Percentiles rank a stretch among this genome's conserved stretches.
Evolutionary conservation across 2,329 filamentous ascomycete species (phyloP).

Genomic region (Cercospora sesami): DNA sequence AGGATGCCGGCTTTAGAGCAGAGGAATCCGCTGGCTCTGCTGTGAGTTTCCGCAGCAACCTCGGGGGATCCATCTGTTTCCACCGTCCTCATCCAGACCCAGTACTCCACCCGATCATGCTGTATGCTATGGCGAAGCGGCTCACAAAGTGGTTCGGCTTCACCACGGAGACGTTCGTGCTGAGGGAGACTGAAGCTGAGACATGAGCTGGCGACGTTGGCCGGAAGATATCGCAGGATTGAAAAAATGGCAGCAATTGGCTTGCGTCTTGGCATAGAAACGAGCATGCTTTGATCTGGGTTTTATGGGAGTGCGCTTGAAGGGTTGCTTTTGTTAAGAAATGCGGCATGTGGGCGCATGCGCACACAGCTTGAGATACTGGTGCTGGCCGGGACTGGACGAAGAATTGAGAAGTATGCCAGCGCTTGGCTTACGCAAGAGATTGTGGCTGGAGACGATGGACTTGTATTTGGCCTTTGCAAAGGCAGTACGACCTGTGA

Average conservation of each 20-base stretch:
- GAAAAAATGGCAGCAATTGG: background rate
- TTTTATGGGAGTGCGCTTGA: background rate
- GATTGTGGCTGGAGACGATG: no score
- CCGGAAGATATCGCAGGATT: background rate
- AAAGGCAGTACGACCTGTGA: no score
- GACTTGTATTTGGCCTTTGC: no score
- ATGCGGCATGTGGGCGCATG: background rate
- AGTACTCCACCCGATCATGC: slow-evolving; percentile 17
- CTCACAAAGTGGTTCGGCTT: slow-evolving; percentile 22
- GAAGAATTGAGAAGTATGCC: no score
- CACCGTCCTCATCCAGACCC: slow-evolving; percentile 21
- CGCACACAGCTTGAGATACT: no score
- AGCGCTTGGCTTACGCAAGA: no score
- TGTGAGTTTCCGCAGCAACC: slow-evolving; percentile 10
- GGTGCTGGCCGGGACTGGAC: no score
- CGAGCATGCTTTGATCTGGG: background rate
- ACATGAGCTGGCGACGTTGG: background rate
- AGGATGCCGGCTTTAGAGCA: slow-evolving; percentile 5
- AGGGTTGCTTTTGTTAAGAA: background rate
- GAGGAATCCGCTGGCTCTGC: slow-evolving; percentile 7
- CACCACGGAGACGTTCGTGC: slow-evolving; percentile 5
- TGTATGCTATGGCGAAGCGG: slow-evolving; percentile 14
- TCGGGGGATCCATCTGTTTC: slow-evolving; percentile 13
- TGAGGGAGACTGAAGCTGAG: slow-evolving; percentile 6
- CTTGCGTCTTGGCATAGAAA: background rate